These are phyloP conservation scores for Draba incana DNA, from an alignment of 345 rosid species.

Conservation along the genomic window DNA sequence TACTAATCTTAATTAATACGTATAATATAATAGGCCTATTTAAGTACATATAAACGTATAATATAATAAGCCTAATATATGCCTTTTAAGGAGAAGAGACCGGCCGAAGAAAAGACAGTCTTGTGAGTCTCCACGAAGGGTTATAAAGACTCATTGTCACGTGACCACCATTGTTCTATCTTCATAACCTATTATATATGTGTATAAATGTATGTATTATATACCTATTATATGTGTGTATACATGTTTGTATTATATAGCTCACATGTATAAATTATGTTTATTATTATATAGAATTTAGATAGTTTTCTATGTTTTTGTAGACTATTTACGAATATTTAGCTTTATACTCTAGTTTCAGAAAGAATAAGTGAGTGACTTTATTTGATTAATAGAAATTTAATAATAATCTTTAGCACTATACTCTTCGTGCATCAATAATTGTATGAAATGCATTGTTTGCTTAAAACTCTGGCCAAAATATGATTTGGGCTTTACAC, in stretches of 20 bases:
- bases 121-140: slow-evolving; percentile 44
- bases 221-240: neutral
- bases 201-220: no score
- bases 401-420: neutral
- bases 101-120: slow-evolving; percentile 40
- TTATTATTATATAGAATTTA: neutral
- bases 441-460: neutral
- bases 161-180: slow-evolving; percentile 35
- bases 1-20: slow-evolving; percentile 21
- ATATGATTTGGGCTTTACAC: slow-evolving; percentile 3
- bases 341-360: slow-evolving; percentile 8
- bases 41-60: slow-evolving; percentile 31
- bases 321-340: slow-evolving; percentile 15
- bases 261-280: slow-evolving; percentile 14
- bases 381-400: neutral
- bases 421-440: neutral
- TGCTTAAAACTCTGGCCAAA: neutral
- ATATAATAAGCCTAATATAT: slow-evolving; percentile 37
- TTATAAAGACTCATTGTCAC: slow-evolving; percentile 32
- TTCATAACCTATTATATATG: neutral
- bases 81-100: slow-evolving; percentile 34
- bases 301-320: neutral
- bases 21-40: slow-evolving; percentile 37
- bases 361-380: neutral
- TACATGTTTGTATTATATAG: slow-evolving; percentile 20